These are phyloP conservation scores for Phytopythium ostracodes DNA, from an alignment of 352 stramenopile species.

Conservation along the genomic window DNA sequence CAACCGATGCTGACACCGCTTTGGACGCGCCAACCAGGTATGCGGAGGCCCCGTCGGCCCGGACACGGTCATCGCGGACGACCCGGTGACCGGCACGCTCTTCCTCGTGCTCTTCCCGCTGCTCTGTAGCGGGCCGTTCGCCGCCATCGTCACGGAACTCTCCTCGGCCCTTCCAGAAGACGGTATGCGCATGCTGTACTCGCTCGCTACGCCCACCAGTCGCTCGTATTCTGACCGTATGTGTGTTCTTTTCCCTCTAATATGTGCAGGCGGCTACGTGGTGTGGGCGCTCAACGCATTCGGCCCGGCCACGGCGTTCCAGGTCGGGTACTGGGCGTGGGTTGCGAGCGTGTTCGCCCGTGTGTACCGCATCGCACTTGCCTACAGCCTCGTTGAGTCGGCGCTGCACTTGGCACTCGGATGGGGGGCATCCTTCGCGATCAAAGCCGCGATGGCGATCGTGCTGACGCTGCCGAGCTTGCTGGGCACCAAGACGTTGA, in stretches of 20 bases:
- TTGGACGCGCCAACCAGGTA: conserved; percentile 1
- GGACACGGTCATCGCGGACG: conserved; percentile 17
- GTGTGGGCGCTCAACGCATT: conserved; percentile 87
- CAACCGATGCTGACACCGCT: background rate
- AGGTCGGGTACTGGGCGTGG: conserved; percentile 68
- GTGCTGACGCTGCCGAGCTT: conserved; percentile 22
- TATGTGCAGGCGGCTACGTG: conserved; percentile 50
- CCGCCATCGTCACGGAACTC: conserved; percentile 87
- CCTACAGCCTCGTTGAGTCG: conserved; percentile 11
- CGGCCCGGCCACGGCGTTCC: conserved; percentile 61
- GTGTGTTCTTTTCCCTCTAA: too few species aligned
- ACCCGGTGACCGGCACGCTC: conserved; percentile 16
- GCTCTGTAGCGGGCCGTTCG: conserved; percentile 82
- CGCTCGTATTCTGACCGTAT: background rate
- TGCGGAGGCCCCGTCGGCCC: conserved; percentile 15
- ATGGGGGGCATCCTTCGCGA: conserved; percentile 1
- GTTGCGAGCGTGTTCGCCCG: conserved; percentile 68
- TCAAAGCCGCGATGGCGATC: conserved; percentile 17
- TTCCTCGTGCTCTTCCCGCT: conserved; percentile 41
- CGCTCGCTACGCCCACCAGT: background rate
- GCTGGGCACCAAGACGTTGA: conserved; percentile 55
- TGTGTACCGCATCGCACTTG: conserved; percentile 66
- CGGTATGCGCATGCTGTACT: conserved; percentile 5
- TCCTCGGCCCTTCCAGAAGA: conserved; percentile 78
- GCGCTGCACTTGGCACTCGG: background rate